These are phyloP conservation scores for Calcarisporium arbuscula DNA, from an alignment of 2,329 filamentous ascomycete genomes.

Conservation along the genomic window DNA sequence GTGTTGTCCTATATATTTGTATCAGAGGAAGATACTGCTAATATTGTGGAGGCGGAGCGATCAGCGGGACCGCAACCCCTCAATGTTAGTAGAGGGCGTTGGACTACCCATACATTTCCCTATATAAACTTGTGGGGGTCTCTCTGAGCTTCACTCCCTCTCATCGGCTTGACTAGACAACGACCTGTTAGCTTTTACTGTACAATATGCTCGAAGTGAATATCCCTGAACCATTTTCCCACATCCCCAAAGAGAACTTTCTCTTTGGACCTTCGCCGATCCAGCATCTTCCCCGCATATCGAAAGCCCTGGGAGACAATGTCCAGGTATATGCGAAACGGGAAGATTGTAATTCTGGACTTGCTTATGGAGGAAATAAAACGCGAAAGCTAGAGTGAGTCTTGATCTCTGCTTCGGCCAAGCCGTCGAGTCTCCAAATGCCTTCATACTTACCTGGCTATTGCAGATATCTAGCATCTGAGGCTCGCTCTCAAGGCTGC, in stretches of 20 bases:
- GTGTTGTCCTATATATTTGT: no score
- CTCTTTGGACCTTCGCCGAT: constrained; percentile 65
- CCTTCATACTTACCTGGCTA: not conserved
- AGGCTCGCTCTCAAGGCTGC: constrained; percentile 49
- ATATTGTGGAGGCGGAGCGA: no score
- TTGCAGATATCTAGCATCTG: constrained; percentile 54
- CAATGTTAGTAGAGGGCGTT: no score
- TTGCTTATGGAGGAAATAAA: constrained; percentile 65
- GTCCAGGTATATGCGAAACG: constrained; percentile 64
- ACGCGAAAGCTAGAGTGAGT: constrained; percentile 58
- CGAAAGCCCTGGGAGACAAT: constrained; percentile 50
- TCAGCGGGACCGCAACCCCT: no score
- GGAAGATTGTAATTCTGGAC: constrained; percentile 63
- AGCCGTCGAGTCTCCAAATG: not conserved
- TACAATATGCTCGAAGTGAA: no score
- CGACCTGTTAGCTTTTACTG: no score
- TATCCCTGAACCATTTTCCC: constrained; percentile 56
- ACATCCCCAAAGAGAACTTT: constrained; percentile 55
- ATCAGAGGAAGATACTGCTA: no score
- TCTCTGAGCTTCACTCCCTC: no score
- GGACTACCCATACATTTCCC: no score
- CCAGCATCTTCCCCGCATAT: constrained; percentile 59
- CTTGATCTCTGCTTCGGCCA: not conserved
- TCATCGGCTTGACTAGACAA: no score
- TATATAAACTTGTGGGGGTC: no score